phyloP scores from a whole-genome alignment of 1,284 basidiomycete species.

The Ceratobasidium sp. region DNA sequence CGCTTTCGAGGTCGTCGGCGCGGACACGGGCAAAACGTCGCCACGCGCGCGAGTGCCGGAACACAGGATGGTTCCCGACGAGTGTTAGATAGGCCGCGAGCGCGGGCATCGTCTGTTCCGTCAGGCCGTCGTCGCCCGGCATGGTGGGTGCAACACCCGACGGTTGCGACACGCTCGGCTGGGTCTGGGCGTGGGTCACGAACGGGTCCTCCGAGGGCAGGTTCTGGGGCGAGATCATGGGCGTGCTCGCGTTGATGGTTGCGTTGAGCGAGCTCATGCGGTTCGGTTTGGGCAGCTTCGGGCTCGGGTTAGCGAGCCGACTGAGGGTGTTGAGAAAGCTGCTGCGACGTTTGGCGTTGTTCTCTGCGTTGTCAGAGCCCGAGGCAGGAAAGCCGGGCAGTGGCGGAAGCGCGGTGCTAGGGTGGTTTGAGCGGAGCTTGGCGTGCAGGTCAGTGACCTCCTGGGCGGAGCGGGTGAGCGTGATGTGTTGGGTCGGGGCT shows the following conservation, averaged over 20 bases:
- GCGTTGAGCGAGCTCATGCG: constrained; percentile 28
- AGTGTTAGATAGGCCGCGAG: constrained; percentile 81
- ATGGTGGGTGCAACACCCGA: constrained; percentile 11
- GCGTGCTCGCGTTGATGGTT: constrained; percentile 49
- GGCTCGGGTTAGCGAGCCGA: constrained; percentile 57
- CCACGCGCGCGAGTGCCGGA: constrained; percentile 75
- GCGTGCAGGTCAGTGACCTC: constrained; percentile 79
- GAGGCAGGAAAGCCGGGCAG: constrained; percentile 63
- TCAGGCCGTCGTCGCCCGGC: constrained; percentile 31
- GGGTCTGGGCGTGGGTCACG: neutral
- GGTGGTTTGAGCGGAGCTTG: constrained; percentile 55
- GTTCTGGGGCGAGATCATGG: constrained; percentile 56
- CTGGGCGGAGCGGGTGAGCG: constrained; percentile 74
- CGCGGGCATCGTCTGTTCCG: constrained; percentile 60
- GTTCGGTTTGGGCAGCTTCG: constrained; percentile 43
- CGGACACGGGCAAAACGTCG: constrained; percentile 84
- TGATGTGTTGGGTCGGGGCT: constrained; percentile 88
- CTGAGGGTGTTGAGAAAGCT: constrained; percentile 82
- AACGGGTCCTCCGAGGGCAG: constrained; percentile 63
- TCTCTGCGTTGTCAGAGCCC: constrained; percentile 56
- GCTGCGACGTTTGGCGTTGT: constrained; percentile 66
- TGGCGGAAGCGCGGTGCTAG: constrained; percentile 60
- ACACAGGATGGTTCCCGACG: constrained; percentile 67
- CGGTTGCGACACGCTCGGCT: constrained; percentile 18
- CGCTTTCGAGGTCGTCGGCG: constrained; percentile 84